phyloP scores from a whole-genome alignment of 257 asterid species.

The Solanum etuberosum region DNA sequence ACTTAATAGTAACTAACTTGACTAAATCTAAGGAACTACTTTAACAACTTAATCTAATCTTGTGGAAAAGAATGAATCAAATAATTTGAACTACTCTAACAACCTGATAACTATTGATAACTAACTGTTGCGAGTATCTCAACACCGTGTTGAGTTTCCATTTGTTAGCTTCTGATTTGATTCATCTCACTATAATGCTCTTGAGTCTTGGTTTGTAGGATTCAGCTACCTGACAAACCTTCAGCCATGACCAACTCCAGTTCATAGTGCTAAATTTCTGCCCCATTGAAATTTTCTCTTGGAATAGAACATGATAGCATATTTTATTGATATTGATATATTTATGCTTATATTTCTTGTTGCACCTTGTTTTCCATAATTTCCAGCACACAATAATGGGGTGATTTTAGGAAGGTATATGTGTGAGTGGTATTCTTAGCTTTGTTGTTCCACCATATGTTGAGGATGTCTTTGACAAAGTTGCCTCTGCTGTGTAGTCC shows the following conservation, averaged over 20 bases:
- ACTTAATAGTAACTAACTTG: too few species aligned
- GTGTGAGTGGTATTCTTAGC: too few species aligned
- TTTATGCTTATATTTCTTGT: background rate
- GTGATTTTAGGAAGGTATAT: background rate
- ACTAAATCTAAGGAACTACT: too few species aligned
- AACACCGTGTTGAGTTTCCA: background rate
- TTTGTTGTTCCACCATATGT: background rate
- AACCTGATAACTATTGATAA: too few species aligned
- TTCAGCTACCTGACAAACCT: background rate
- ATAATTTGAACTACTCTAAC: too few species aligned
- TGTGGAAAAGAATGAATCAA: too few species aligned
- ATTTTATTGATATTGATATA: background rate
- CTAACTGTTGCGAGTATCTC: too few species aligned
- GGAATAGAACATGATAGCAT: background rate
- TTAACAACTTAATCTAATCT: too few species aligned
- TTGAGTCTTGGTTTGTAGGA: background rate
- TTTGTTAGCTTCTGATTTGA: background rate
- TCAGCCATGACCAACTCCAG: background rate
- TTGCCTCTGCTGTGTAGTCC: background rate
- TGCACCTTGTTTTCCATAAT: background rate
- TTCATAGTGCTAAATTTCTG: background rate
- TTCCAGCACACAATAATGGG: background rate
- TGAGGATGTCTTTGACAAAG: background rate
- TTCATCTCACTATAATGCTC: background rate
- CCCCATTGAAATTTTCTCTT: background rate